Conservation (phyloP, 2,329 filamentous ascomycete species). For the Stemphylium vesicarium region DNA sequence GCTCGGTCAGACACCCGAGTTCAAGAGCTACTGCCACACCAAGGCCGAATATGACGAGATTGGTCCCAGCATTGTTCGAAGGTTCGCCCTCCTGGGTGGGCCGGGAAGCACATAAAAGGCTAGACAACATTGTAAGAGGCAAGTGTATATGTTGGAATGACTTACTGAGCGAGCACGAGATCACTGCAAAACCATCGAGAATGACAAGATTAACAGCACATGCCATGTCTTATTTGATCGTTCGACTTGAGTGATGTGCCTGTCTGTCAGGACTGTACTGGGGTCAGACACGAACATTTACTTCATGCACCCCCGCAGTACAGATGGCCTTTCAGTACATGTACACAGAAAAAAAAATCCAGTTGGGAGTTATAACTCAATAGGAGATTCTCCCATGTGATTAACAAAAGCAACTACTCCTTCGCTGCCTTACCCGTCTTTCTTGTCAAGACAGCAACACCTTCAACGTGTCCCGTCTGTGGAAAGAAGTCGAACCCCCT, state of each 20-base stretch:
- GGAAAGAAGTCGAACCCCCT: conserved; percentile 98
- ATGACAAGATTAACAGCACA: conserved; percentile 15
- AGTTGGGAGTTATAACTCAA: no score
- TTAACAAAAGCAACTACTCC: neutral
- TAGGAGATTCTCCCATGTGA: no score
- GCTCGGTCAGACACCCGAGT: conserved; percentile 96
- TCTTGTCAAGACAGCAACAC: conserved; percentile 64
- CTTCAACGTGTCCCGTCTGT: conserved; percentile 75
- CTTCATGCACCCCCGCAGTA: neutral
- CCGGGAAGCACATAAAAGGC: conserved; percentile 75
- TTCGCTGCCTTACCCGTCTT: conserved; percentile 27
- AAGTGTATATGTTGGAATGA: conserved; percentile 10
- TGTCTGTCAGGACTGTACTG: neutral
- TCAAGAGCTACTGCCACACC: conserved; percentile 96
- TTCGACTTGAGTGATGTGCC: neutral
- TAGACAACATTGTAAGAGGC: neutral
- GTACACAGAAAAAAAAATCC: no score
- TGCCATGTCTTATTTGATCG: neutral
- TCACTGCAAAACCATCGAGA: conserved; percentile 23
- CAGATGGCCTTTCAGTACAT: no score
- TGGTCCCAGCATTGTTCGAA: conserved; percentile 90
- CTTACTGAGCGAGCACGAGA: conserved; percentile 22
- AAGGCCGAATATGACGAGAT: conserved; percentile 82
- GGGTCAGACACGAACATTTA: neutral
- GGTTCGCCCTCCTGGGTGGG: conserved; percentile 91